A percentile compares a stretch with the other conserved stretches of the same genome.
Evolutionary conservation across 2,329 filamentous ascomycete genomes (phyloP).

Genomic region (Diaporthe batatas): DNA sequence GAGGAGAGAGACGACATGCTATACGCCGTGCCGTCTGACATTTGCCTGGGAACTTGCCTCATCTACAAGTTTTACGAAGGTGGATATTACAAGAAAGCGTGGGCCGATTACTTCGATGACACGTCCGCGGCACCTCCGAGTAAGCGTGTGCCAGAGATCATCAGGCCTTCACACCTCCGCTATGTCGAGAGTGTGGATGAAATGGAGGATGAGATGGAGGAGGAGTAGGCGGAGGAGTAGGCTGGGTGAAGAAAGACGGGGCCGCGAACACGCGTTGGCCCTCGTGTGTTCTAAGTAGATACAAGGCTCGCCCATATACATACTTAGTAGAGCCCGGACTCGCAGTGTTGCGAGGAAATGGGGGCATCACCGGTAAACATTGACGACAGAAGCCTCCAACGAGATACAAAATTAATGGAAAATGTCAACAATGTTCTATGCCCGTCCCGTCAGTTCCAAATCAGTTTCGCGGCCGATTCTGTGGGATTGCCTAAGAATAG

Average conservation of each 20-base stretch:
- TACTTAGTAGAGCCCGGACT: not conserved
- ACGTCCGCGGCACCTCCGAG: not conserved
- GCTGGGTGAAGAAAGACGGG: too few relatives aligned
- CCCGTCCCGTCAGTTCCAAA: too few relatives aligned
- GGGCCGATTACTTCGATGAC: not conserved
- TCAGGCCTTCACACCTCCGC: not conserved
- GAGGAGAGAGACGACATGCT: not conserved
- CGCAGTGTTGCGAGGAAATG: not conserved
- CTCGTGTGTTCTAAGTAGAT: not conserved
- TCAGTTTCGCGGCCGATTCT: too few relatives aligned
- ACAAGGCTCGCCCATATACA: not conserved
- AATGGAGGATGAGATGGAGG: too few relatives aligned
- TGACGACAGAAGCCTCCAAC: not conserved
- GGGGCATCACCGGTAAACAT: not conserved
- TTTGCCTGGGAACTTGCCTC: not conserved
- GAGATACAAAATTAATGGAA: not conserved
- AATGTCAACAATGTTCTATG: too few relatives aligned
- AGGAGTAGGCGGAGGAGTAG: not conserved
- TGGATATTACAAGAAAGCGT: not conserved
- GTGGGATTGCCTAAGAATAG: too few relatives aligned
- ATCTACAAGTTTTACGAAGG: not conserved
- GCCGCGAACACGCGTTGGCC: not conserved
- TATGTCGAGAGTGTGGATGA: not conserved
- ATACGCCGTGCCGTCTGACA: not conserved
- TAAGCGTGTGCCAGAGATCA: not conserved